These are phyloP conservation scores for Ampelomyces quisqualis DNA, from an alignment of 2,329 filamentous ascomycete species.

Conservation along the genomic window DNA sequence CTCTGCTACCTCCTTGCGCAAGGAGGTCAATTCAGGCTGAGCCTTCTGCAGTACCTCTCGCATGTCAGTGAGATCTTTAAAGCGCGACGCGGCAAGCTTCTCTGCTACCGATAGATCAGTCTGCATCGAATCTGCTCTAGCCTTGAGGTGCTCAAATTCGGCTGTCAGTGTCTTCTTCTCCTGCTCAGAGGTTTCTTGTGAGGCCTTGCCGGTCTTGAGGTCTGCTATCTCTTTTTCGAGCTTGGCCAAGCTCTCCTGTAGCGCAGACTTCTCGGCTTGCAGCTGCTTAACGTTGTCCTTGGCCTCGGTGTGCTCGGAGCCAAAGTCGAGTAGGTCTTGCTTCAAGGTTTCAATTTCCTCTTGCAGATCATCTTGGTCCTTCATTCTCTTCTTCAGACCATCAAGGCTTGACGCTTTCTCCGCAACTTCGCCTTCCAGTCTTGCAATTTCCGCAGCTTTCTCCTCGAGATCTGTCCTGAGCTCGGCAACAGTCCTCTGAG, in stretches of 20 bases:
- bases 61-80: constrained; percentile 82
- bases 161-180: constrained; percentile 58
- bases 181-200: constrained; percentile 52
- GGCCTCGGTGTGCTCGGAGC: constrained; percentile 79
- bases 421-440: constrained; percentile 35
- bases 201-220: constrained; percentile 52
- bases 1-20: constrained; percentile 74
- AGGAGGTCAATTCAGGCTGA: constrained; percentile 78
- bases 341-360: constrained; percentile 85
- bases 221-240: constrained; percentile 70
- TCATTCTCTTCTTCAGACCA: constrained; percentile 67
- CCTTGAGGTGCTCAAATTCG: constrained; percentile 71
- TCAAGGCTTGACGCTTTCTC: constrained; percentile 72
- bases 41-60: constrained; percentile 78
- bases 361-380: constrained; percentile 72
- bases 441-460: constrained; percentile 37
- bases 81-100: constrained; percentile 80
- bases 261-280: constrained; percentile 64
- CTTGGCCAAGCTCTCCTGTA: constrained; percentile 64
- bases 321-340: constrained; percentile 75
- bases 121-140: constrained; percentile 68
- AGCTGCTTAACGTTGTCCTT: constrained; percentile 74
- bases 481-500: constrained; percentile 30
- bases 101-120: constrained; percentile 84
- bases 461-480: constrained; percentile 40